These are phyloP conservation scores for Leccinum variicolor DNA, from an alignment of 768 basidiomycete species.

Conservation along the genomic window DNA sequence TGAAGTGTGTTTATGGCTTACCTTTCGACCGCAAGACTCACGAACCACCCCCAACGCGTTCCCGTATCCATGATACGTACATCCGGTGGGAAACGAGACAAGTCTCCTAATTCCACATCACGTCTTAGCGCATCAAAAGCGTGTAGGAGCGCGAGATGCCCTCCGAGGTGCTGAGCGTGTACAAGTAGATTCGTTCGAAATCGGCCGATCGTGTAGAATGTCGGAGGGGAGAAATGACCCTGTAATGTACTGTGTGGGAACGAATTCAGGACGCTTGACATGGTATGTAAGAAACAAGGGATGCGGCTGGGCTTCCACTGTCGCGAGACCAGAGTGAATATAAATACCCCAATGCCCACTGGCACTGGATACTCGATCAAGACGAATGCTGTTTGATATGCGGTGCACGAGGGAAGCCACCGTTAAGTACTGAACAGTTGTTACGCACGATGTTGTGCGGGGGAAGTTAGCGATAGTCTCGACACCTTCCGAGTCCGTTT, in stretches of 20 bases:
- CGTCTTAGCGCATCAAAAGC: conserved; percentile 23
- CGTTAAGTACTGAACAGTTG: too few relatives aligned
- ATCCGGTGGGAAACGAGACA: conserved; percentile 11
- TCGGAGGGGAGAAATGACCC: neutral
- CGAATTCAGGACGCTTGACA: neutral
- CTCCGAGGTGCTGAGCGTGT: conserved; percentile 19
- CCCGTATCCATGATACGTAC: conserved; percentile 11
- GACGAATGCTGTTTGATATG: neutral
- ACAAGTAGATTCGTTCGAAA: conserved; percentile 11
- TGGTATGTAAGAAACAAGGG: neutral
- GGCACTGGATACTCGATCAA: neutral
- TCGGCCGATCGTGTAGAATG: neutral
- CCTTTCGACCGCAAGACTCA: conserved; percentile 35
- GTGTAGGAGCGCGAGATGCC: conserved; percentile 25
- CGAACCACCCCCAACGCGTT: conserved; percentile 35
- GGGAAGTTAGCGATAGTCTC: too few relatives aligned
- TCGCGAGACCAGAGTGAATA: neutral
- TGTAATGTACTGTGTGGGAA: neutral
- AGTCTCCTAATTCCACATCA: conserved; percentile 14
- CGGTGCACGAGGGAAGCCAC: neutral
- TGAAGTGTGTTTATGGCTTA: neutral
- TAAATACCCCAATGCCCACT: neutral
- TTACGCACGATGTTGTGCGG: too few relatives aligned
- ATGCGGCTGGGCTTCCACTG: neutral
- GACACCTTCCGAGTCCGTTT: too few relatives aligned